Evolutionary conservation across 768 basidiomycete species (phyloP).

Genomic region (Rhodosporidiobolus sp.): DNA sequence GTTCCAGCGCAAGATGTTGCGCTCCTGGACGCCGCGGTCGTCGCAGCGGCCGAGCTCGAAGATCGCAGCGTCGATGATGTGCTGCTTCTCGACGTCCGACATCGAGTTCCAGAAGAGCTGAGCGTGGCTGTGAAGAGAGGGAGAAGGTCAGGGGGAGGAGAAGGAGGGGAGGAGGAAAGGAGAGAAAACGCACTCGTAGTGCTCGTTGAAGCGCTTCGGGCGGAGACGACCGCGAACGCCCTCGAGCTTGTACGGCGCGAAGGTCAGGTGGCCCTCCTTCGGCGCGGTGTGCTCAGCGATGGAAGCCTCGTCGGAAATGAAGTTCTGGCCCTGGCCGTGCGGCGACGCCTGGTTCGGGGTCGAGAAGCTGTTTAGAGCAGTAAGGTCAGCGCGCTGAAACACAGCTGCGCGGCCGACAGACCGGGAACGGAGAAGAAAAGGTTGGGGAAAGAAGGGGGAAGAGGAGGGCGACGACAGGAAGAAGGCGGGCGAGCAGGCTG

Average conservation of each 20-base stretch:
- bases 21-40: constrained; percentile 66
- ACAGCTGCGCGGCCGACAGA: too few relatives aligned
- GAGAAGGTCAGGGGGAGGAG: too few relatives aligned
- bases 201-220: constrained; percentile 23
- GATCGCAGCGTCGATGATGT: constrained; percentile 65
- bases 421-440: too few relatives aligned
- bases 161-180: neutral
- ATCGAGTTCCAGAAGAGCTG: constrained; percentile 77
- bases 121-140: constrained; percentile 62
- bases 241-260: constrained; percentile 42
- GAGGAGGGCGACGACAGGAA: neutral
- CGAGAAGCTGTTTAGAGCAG: constrained; percentile 43
- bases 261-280: constrained; percentile 21
- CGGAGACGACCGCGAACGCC: constrained; percentile 58
- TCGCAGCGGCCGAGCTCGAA: constrained; percentile 80
- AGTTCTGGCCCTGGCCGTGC: constrained; percentile 37
- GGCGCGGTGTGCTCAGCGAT: neutral
- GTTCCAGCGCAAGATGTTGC: constrained; percentile 65
- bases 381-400: too few relatives aligned
- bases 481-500: too few relatives aligned
- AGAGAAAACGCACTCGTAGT: constrained; percentile 7
- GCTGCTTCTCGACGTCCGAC: constrained; percentile 63
- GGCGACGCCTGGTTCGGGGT: constrained; percentile 40
- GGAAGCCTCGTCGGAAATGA: neutral
- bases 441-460: neutral